Evolutionary conservation across 139 green algal genomes (phyloP).

Genomic region (Monoraphidium neglectum): DNA sequence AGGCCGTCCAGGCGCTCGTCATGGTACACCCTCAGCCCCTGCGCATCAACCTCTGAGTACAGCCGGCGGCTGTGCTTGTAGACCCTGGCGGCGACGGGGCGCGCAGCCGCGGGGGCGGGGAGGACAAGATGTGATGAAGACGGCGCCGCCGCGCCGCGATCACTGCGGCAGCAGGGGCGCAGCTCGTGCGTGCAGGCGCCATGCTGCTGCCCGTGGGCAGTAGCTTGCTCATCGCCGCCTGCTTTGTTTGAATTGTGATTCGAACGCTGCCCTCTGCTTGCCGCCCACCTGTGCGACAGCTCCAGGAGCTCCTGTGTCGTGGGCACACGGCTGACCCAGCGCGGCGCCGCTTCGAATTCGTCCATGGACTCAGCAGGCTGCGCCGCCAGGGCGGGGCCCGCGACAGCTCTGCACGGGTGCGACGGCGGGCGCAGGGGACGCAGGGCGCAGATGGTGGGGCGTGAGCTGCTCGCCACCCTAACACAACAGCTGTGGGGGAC

Average conservation of each 20-base stretch:
- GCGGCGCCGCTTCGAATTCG: no score
- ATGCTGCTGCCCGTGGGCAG: not conserved
- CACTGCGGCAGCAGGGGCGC: not conserved
- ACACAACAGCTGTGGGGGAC: no score
- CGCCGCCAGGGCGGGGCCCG: no score
- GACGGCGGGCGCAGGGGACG: no score
- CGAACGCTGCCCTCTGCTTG: not conserved
- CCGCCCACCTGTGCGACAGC: slow-evolving; percentile 8
- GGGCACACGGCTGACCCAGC: slow-evolving; percentile 11
- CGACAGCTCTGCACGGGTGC: no score
- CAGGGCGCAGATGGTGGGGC: no score
- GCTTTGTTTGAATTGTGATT: not conserved
- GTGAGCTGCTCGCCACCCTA: no score
- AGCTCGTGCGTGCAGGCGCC: not conserved
- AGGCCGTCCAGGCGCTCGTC: slow-evolving; percentile 15
- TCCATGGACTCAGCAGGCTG: no score
- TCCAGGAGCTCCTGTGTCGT: slow-evolving; percentile 30
- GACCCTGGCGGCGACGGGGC: slow-evolving; percentile 10
- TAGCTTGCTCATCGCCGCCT: not conserved
- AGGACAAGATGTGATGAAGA: not conserved
- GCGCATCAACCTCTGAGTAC: slow-evolving; percentile 29
- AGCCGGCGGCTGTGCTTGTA: slow-evolving; percentile 26
- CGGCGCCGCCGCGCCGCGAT: not conserved
- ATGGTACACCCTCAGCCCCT: slow-evolving; percentile 27
- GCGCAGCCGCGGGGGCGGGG: not conserved